Conservation (phyloP, 1,284 basidiomycete genomes). For the Butyriboletus appendiculatus region DNA sequence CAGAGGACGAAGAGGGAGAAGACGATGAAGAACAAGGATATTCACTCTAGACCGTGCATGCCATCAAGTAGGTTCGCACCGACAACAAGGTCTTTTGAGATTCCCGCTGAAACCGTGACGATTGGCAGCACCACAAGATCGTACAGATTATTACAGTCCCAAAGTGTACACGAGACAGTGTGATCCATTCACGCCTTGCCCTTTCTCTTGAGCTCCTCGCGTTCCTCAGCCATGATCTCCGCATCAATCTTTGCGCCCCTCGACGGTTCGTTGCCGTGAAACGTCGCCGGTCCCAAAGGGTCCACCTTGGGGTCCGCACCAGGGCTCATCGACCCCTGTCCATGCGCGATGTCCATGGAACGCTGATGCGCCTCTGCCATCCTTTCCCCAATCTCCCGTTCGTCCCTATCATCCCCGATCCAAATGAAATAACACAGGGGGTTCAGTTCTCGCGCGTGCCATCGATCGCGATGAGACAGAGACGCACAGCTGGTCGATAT, state of each 20-base stretch:
- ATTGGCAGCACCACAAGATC: background rate
- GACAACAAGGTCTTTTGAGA: background rate
- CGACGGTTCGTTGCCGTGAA: slow-evolving; percentile 61
- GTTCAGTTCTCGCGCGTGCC: slow-evolving; percentile 4
- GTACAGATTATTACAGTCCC: slow-evolving; percentile 3
- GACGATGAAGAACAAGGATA: slow-evolving; percentile 30
- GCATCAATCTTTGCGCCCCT: slow-evolving; percentile 63
- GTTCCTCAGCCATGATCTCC: slow-evolving; percentile 53
- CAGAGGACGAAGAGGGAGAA: slow-evolving; percentile 41
- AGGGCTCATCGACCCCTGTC: slow-evolving; percentile 26
- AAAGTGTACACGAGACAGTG: background rate
- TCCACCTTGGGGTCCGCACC: slow-evolving; percentile 35
- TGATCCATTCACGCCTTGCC: slow-evolving; percentile 36
- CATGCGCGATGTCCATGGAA: slow-evolving; percentile 24
- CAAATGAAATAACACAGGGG: background rate
- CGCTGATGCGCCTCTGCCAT: slow-evolving; percentile 38
- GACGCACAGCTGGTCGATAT: slow-evolving; percentile 44
- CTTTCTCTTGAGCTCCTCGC: slow-evolving; percentile 49
- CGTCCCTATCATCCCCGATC: slow-evolving; percentile 33
- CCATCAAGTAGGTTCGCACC: background rate
- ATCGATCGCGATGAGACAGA: background rate
- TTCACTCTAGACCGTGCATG: background rate
- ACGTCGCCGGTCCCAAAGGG: slow-evolving; percentile 44
- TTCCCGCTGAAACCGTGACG: background rate
- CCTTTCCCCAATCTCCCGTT: slow-evolving; percentile 42